Evolutionary conservation across 2,329 filamentous ascomycete genomes (phyloP).

Genomic region (Didymella arachidicola): DNA sequence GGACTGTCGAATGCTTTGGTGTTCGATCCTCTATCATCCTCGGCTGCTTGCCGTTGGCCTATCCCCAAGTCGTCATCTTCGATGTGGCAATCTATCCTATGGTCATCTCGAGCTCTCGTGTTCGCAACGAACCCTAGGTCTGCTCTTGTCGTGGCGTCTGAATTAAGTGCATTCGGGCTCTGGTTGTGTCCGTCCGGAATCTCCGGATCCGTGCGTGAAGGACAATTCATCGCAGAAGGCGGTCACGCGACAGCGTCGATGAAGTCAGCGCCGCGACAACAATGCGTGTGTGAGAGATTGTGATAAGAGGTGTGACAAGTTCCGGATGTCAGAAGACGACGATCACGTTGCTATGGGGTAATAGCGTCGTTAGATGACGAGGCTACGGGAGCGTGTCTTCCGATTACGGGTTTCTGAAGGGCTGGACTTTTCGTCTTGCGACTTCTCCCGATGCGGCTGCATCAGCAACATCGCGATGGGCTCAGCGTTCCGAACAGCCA

Average conservation of each 20-base stretch:
- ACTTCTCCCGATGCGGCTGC: constrained; percentile 9
- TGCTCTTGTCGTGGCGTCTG: constrained; percentile 68
- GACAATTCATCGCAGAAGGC: constrained; percentile 66
- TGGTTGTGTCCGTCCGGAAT: constrained; percentile 67
- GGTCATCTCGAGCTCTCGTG: constrained; percentile 60
- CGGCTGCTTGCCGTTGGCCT: background rate
- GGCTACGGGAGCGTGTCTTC: constrained; percentile 12
- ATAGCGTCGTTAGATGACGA: constrained; percentile 18
- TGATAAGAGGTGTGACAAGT: background rate
- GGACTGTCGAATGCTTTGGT: background rate
- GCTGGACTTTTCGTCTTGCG: constrained; percentile 8
- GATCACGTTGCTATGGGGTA: constrained; percentile 11
- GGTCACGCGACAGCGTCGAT: constrained; percentile 1
- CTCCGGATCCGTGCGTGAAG: constrained; percentile 65
- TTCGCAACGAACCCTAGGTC: constrained; percentile 70
- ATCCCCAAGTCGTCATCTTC: constrained; percentile 4
- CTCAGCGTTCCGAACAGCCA: background rate
- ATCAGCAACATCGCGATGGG: background rate
- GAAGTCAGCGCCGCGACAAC: background rate
- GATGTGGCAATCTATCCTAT: constrained; percentile 32
- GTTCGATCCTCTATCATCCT: background rate
- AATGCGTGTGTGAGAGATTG: background rate
- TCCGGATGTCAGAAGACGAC: constrained; percentile 1
- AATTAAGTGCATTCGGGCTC: constrained; percentile 64
- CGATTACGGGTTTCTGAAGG: constrained; percentile 7